Percentiles rank a stretch among this genome's conserved stretches.
Evolutionary conservation across 495 filamentous ascomycete genomes (phyloP).

Genomic region (Pyrenula aspistea): DNA sequence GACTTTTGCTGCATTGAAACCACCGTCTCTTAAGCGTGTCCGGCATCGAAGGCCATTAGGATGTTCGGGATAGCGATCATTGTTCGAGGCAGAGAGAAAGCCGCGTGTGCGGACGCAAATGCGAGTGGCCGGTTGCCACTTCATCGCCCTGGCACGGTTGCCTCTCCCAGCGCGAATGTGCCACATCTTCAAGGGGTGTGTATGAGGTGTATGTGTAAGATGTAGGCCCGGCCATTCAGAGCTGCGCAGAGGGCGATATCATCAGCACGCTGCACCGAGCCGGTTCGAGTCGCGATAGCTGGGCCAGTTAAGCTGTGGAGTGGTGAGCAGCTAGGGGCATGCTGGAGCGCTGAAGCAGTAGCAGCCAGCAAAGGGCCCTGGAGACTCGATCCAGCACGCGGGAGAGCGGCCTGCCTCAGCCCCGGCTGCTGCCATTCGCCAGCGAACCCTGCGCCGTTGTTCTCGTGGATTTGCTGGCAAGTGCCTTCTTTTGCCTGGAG

Average conservation of each 20-base stretch:
- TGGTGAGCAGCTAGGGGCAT: neutral
- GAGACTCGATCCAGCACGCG: neutral
- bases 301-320: neutral
- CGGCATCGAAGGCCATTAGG: neutral
- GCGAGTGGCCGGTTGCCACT: neutral
- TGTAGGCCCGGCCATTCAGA: neutral
- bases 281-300: neutral
- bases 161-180: neutral
- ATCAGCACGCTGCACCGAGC: neutral
- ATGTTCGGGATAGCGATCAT: neutral
- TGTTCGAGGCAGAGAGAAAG: neutral
- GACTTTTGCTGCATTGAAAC: neutral
- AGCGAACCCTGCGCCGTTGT: neutral
- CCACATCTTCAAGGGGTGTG: neutral
- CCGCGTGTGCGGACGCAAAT: neutral
- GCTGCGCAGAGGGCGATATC: neutral
- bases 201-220: neutral
- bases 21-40: too few relatives aligned
- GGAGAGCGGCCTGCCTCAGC: neutral
- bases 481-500: neutral
- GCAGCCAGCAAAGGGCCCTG: too few relatives aligned
- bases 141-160: neutral
- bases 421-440: neutral
- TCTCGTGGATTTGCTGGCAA: neutral
- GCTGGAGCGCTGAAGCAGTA: neutral